phyloP scores from a whole-genome alignment of 768 basidiomycete genomes.

The Serendipita indica region DNA sequence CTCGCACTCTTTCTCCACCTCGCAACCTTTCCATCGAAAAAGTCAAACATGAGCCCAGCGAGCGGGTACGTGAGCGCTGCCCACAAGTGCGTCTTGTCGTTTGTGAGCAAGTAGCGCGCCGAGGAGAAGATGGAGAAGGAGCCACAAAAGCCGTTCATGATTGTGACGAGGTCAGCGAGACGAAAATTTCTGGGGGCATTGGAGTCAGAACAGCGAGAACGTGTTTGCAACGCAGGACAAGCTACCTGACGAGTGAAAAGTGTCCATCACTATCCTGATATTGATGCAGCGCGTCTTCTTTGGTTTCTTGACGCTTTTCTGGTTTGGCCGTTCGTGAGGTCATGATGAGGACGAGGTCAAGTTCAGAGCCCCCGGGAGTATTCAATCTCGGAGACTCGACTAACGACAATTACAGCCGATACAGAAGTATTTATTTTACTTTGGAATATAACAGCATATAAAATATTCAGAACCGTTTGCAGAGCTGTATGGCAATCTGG shows the following conservation, averaged over 20 bases:
- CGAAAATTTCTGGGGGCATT: constrained; percentile 69
- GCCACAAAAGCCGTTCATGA: constrained; percentile 98
- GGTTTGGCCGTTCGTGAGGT: not conserved
- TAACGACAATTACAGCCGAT: too few species aligned
- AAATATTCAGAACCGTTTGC: constrained; percentile 57
- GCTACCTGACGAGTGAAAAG: constrained; percentile 90
- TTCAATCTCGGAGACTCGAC: not conserved
- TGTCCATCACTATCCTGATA: constrained; percentile 86
- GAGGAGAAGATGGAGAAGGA: constrained; percentile 90
- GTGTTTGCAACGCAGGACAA: constrained; percentile 9
- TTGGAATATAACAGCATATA: too few species aligned
- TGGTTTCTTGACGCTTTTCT: constrained; percentile 16
- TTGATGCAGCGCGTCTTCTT: constrained; percentile 47
- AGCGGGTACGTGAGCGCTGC: constrained; percentile 78
- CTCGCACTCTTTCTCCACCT: constrained; percentile 92
- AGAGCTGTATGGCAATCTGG: constrained; percentile 77
- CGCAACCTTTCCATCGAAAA: constrained; percentile 94
- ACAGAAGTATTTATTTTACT: too few species aligned
- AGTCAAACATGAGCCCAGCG: constrained; percentile 94
- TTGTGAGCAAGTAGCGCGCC: constrained; percentile 69
- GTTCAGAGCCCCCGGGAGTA: not conserved
- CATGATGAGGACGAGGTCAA: constrained; percentile 6
- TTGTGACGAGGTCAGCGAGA: constrained; percentile 92
- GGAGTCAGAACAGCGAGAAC: constrained; percentile 7
- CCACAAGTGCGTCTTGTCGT: constrained; percentile 68